These are phyloP conservation scores for Desmodesmus armatus DNA, from an alignment of 139 green algal genomes.

Conservation along the genomic window DNA sequence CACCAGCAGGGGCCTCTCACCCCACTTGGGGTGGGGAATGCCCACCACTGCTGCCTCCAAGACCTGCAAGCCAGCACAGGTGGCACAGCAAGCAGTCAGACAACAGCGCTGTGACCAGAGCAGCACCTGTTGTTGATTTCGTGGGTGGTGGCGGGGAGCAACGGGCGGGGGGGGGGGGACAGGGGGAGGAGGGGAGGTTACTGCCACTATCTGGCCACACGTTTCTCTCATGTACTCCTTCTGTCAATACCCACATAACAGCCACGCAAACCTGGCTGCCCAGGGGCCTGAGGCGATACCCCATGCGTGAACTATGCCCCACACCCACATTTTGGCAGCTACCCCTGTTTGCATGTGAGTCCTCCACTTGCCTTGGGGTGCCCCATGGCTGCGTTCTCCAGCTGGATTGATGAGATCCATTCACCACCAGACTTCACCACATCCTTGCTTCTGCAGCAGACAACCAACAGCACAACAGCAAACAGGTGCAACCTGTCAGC, in stretches of 20 bases:
- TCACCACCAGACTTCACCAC: constrained; percentile 88
- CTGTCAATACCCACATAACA: too few relatives aligned
- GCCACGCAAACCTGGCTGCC: too few relatives aligned
- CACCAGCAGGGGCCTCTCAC: constrained; percentile 84
- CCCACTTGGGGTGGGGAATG: constrained; percentile 77
- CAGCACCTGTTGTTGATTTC: too few relatives aligned
- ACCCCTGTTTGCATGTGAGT: too few relatives aligned
- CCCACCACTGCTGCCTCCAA: constrained; percentile 80
- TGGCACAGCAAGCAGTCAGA: neutral
- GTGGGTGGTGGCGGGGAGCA: too few relatives aligned
- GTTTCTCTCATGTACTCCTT: too few relatives aligned
- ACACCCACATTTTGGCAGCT: too few relatives aligned
- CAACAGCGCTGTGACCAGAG: neutral
- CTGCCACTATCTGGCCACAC: too few relatives aligned
- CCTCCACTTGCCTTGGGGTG: constrained; percentile 59
- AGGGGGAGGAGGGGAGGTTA: too few relatives aligned
- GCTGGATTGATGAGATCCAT: constrained; percentile 74
- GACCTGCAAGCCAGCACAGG: too few relatives aligned
- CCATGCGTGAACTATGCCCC: neutral
- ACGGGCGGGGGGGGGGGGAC: too few relatives aligned
- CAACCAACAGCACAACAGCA: neutral
- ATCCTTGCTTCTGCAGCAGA: constrained; percentile 75
- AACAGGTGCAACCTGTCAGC: neutral
- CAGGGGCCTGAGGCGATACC: too few relatives aligned
- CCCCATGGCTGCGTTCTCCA: constrained; percentile 69